A percentile compares a stretch with the other conserved stretches of the same genome.
Conservation (phyloP, 192 early-diverging fungal genomes). For the Backusella macrospora region DNA sequence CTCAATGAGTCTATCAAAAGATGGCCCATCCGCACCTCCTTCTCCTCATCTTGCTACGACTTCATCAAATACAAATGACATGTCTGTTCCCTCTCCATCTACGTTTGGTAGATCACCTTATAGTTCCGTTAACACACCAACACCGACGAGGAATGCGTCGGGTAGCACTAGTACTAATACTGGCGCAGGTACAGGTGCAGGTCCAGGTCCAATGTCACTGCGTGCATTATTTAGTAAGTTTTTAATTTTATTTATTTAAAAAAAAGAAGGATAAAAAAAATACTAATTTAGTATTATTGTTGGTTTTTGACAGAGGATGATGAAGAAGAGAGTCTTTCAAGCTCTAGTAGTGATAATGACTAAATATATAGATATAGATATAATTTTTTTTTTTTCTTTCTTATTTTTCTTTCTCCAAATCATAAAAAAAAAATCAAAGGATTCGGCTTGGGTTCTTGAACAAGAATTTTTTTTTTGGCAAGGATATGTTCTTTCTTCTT, state of each 20-base stretch:
- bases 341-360: conserved; percentile 24
- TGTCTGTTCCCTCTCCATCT: conserved; percentile 4
- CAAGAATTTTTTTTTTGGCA: too few relatives aligned
- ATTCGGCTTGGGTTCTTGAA: neutral
- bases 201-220: conserved; percentile 23
- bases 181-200: too few relatives aligned
- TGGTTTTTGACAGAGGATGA: conserved; percentile 8
- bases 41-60: conserved; percentile 5
- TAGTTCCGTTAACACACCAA: conserved; percentile 13
- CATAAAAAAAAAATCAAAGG: neutral
- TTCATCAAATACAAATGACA: neutral
- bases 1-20: conserved; percentile 20
- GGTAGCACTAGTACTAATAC: neutral
- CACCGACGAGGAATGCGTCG: neutral
- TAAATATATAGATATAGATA: neutral
- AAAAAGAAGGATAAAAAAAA: too few relatives aligned
- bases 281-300: neutral
- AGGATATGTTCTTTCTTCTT: too few relatives aligned
- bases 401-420: neutral
- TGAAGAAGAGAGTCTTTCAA: conserved; percentile 24
- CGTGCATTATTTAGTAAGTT: conserved; percentile 30
- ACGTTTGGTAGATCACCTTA: neutral
- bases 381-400: neutral
- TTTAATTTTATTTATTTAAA: neutral
- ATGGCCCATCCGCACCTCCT: conserved; percentile 17